Conservation (phyloP, 257 asterid species). For the Nicotiana paniculata region DNA sequence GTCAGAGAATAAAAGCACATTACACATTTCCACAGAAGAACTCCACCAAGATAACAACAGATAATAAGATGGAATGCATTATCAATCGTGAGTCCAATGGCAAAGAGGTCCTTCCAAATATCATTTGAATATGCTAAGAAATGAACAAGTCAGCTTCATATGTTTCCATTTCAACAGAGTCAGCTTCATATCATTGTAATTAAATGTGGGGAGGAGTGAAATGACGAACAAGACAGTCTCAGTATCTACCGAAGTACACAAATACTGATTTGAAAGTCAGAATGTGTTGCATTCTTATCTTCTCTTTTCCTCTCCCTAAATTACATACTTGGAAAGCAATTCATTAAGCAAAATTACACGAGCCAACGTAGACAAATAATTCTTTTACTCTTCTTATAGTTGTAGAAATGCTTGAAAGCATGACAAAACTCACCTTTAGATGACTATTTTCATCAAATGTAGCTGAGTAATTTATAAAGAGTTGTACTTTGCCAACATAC, state of each 20-base stretch:
- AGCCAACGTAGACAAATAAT: not conserved
- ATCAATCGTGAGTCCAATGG: not conserved
- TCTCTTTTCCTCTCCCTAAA: not conserved
- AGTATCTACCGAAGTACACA: not conserved
- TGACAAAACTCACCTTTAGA: slow-evolving; percentile 33
- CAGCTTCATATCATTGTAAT: not conserved
- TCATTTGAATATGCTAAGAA: not conserved
- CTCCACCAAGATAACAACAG: not conserved
- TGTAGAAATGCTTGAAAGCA: not conserved
- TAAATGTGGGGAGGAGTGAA: not conserved
- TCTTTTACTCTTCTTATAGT: not conserved
- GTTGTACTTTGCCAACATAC: slow-evolving; percentile 45
- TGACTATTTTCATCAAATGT: slow-evolving; percentile 36
- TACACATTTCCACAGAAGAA: not conserved
- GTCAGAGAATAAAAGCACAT: not conserved
- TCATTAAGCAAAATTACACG: not conserved
- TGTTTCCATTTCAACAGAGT: not conserved
- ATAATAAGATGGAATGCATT: not conserved
- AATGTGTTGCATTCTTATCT: not conserved
- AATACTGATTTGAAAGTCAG: not conserved
- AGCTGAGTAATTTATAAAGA: slow-evolving; percentile 37
- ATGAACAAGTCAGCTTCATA: not conserved
- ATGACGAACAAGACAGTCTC: not conserved
- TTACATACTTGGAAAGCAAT: not conserved
- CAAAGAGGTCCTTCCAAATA: not conserved